Evolutionary conservation across 2,329 filamentous ascomycete species (phyloP).

Genomic region (Ceratocystis destructans): DNA sequence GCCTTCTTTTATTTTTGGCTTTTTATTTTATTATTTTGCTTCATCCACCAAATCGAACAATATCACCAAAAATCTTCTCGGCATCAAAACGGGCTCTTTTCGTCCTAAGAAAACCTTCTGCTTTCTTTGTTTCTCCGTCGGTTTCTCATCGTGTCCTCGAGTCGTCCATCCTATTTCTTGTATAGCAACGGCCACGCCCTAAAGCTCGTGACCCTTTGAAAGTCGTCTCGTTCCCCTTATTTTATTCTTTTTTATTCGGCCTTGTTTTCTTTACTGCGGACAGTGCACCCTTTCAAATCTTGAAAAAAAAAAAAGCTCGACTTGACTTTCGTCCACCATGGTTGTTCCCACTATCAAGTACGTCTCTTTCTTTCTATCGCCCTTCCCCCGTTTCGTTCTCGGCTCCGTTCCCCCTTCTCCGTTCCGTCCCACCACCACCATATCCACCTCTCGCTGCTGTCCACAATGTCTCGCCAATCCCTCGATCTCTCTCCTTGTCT

Average conservation of each 20-base stretch:
- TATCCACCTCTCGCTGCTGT: not conserved
- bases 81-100: not conserved
- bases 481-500: not conserved
- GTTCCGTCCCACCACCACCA: not conserved
- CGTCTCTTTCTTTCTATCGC: constrained; percentile 23
- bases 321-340: constrained; percentile 30
- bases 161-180: not conserved
- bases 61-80: not conserved
- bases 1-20: not conserved
- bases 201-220: not conserved
- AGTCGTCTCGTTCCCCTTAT: not conserved
- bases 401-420: not conserved
- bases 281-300: not conserved
- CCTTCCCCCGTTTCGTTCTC: not conserved
- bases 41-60: not conserved
- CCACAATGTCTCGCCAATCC: not conserved
- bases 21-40: not conserved
- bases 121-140: not conserved
- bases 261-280: not conserved
- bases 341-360: constrained; percentile 54
- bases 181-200: not conserved
- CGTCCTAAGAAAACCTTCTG: not conserved
- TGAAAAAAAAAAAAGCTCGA: not conserved
- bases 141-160: not conserved
- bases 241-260: constrained; percentile 1